Evolutionary conservation across 805 yeast species (phyloP), one percentile per base, ranked within the genome.

Genomic region (Monosporozyma yasuniensis): DNA sequence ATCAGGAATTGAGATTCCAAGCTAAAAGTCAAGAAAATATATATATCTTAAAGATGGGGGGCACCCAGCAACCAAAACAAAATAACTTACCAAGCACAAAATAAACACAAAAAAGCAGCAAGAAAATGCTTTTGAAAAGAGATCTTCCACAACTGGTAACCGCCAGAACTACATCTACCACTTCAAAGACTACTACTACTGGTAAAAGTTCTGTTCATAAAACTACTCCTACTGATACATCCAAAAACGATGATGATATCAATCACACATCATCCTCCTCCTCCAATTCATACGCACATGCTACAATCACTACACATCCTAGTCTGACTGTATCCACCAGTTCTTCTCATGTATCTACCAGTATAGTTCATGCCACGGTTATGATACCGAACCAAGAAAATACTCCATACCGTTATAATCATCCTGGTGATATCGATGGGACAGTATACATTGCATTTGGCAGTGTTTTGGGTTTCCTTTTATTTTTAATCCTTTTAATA

Each of bases 381-480:
- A 57, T 66, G 12, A 46, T 53, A 21, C 50, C 61, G 5, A 52
- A 50, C 10, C 53, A 55, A 5, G 85, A 84, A 64, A 89, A 91
- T 18, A 78, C 72, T 57, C 71, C 85, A 19, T 60, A 71, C 19
- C 3, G 14, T 25, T 64, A 71, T 32, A 65, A 77, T 14, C 62
- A 59, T 6, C 71, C 76, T 42, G 14, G 21, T 34, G 38, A 42
- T 21, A 82, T 84, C 1, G 73, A 76, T 46, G 95, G 93, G 3
- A 81, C 91, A 1, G 87, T 85, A 3, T 87, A 85, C 67, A 84
- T 87, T 43, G 84, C 84, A 0, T 81, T 85, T 52, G 96, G 93
- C 2, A 73, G 81, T 23, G 75, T 80, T 35, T 72, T 86, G 14
- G 87, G 82, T 0, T 77, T 79, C 30, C 64, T 82, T 2, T 61